Evolutionary conservation across 345 rosid species (phyloP).

Genomic region (Theobroma cacao): DNA sequence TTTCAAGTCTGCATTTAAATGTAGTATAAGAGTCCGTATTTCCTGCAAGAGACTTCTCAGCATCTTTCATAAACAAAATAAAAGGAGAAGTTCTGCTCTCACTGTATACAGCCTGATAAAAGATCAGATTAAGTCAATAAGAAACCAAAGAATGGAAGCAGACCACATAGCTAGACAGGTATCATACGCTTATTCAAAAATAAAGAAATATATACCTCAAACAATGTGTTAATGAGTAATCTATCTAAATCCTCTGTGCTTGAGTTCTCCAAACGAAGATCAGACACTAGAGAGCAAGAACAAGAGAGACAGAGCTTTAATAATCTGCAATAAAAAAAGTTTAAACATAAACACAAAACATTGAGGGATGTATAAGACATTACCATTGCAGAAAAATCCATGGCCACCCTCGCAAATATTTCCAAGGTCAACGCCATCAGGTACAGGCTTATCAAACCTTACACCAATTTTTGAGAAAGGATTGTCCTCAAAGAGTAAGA

Average conservation of each 20-base stretch:
- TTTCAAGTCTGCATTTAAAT: constrained; percentile 64
- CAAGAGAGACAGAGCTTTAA: constrained; percentile 16
- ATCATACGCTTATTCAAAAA: neutral
- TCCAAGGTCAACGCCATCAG: constrained; percentile 90
- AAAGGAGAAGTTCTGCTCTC: constrained; percentile 82
- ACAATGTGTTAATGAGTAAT: constrained; percentile 63
- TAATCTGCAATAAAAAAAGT: constrained; percentile 17
- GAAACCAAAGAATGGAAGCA: constrained; percentile 16
- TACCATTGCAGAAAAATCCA: constrained; percentile 91
- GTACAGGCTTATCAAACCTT: constrained; percentile 71
- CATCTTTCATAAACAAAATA: constrained; percentile 89
- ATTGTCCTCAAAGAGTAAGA: constrained; percentile 63
- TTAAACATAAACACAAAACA: constrained; percentile 2
- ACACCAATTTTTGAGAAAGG: constrained; percentile 82
- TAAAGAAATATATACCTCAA: constrained; percentile 57
- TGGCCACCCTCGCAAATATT: constrained; percentile 59
- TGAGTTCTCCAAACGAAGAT: constrained; percentile 60
- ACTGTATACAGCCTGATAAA: constrained; percentile 53
- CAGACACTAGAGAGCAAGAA: constrained; percentile 46
- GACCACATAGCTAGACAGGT: constrained; percentile 2
- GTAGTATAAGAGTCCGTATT: constrained; percentile 58
- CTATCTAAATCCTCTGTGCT: constrained; percentile 55
- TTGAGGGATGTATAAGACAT: constrained; percentile 14
- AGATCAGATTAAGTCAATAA: constrained; percentile 7
- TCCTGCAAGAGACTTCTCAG: constrained; percentile 81